Base-by-base conservation (phyloP, 2,329 filamentous ascomycete species). In the Akanthomyces lecanii region DNA sequence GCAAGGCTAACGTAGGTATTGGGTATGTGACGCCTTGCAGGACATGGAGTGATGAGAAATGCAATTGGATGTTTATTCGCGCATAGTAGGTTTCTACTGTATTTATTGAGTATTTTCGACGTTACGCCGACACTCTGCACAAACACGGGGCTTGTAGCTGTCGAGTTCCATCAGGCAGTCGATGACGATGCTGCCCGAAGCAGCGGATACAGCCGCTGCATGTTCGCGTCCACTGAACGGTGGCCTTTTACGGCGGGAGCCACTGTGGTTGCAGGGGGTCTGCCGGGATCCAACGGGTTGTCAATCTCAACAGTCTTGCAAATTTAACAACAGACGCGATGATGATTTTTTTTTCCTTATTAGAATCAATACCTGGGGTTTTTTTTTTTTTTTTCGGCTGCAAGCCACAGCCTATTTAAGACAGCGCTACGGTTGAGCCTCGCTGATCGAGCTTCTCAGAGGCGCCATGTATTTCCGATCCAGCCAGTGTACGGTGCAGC, bases 181-280 rank as follows among this genome's bases (percentile, higher is more conserved):
- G 56, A 59, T 59, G 56, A 59, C 56, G 56, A 51, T 51, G 56
- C 4, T 10, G 25, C 54, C 54, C 54, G 6, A 11, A 30, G 36
- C n/a, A 23, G 33, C 25, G 33, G 30, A 36, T 23, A 28, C 52
- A 23, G 36, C 36, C 14, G 23, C 23, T 25, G 36, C 23, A 14
- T 23, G 18, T 47, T 11, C n/a, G 18, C 36, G 21, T 21, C 5
- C n/a, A 28, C 48, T 51, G 30, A 38, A 16, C 14, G 50, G 50
- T 23, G 48, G 48, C 25, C 48, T n/a, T 25, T 28, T 33, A n/a
- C 48, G 33, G 18, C 25, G 18, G 48, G 48, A 16, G 28, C 48
- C 48, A 33, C 48, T 51, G 25, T 51, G 38, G 25, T 0, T 54
- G 23, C 52, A 42, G 52, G 52, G 36, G 52, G 38, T 40, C 38